Conservation (phyloP, 140 eudicot genomes). For the Ambrosia hybrid region DNA sequence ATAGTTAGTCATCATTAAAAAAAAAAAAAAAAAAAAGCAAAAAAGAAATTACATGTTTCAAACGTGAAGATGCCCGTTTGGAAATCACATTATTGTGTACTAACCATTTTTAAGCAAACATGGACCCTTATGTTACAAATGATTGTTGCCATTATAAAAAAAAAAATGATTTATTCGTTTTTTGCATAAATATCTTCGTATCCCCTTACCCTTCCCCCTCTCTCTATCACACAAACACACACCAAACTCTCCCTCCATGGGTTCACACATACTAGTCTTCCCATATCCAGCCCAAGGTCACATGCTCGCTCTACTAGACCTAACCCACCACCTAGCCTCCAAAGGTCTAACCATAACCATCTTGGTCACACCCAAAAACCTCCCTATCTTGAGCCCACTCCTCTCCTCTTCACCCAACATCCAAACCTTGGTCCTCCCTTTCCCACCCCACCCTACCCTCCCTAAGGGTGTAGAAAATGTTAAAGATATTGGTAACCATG, state of each 20-base stretch:
- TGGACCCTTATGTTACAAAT: too few relatives aligned
- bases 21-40: too few relatives aligned
- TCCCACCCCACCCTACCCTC: conserved; percentile 59
- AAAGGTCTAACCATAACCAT: conserved; percentile 50
- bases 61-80: too few relatives aligned
- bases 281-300: conserved; percentile 67
- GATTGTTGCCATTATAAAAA: too few relatives aligned
- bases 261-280: conserved; percentile 38
- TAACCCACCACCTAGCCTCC: conserved; percentile 40
- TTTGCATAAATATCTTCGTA: too few relatives aligned
- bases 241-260: background rate
- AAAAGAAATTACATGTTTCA: too few relatives aligned
- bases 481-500: conserved; percentile 58
- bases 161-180: too few relatives aligned
- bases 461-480: conserved; percentile 69
- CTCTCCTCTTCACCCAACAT: conserved; percentile 61
- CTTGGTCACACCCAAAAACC: conserved; percentile 80
- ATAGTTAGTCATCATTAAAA: too few relatives aligned
- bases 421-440: conserved; percentile 53
- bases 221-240: background rate
- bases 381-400: conserved; percentile 54
- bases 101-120: too few relatives aligned
- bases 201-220: background rate
- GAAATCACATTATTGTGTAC: too few relatives aligned
- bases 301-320: conserved; percentile 51